A percentile compares a stretch with the other conserved stretches of the same genome.
Conservation (phyloP, 306 rosid species). For the Inga oerstediana region DNA sequence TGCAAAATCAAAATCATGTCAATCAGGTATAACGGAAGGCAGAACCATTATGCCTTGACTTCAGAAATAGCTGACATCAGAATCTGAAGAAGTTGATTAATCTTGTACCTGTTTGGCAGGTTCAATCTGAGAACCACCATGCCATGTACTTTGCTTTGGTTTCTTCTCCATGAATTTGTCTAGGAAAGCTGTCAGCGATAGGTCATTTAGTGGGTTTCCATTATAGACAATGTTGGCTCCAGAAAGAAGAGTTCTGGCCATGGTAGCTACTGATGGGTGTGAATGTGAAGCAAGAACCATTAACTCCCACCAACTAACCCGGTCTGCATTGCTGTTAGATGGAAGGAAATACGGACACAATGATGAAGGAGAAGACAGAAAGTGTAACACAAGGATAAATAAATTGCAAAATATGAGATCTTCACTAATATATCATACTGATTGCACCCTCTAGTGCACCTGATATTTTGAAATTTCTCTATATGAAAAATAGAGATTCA, state of each 20-base stretch:
- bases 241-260: conserved; percentile 87
- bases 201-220: conserved; percentile 86
- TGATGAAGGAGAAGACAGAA: background rate
- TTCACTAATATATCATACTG: background rate
- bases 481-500: background rate
- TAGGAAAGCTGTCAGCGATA: conserved; percentile 80
- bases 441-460: background rate
- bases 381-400: background rate
- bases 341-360: conserved; percentile 14
- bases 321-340: conserved; percentile 79
- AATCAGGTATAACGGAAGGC: conserved; percentile 25
- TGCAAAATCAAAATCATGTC: conserved; percentile 41
- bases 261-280: conserved; percentile 91
- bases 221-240: conserved; percentile 90
- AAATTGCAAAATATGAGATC: background rate
- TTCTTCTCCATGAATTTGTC: conserved; percentile 99
- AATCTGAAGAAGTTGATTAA: background rate
- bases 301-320: conserved; percentile 95
- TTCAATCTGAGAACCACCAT: conserved; percentile 96
- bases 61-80: conserved; percentile 9
- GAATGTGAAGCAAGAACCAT: conserved; percentile 84
- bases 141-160: conserved; percentile 83
- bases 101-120: conserved; percentile 79
- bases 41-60: background rate
- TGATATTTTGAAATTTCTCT: too few relatives aligned